These are phyloP conservation scores for Solanum hybrid DNA, from an alignment of 305 asterid genomes.

Conservation along the genomic window DNA sequence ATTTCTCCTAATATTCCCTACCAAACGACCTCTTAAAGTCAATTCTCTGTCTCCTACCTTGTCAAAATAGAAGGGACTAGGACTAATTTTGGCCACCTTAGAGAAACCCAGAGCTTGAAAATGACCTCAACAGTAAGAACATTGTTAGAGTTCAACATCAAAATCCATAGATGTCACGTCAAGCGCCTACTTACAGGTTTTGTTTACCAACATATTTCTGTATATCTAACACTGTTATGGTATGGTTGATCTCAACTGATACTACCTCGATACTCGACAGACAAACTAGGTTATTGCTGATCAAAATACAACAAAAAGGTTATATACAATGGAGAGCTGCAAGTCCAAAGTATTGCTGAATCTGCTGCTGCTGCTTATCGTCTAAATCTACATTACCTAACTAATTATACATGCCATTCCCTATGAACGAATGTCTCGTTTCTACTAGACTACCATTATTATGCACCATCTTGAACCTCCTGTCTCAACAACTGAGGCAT, in stretches of 20 bases:
- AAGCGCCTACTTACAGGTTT: not conserved
- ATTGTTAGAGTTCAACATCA: not conserved
- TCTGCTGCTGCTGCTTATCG: not conserved
- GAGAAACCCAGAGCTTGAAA: not conserved
- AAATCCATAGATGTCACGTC: not conserved
- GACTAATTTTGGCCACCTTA: not conserved
- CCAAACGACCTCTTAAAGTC: not conserved
- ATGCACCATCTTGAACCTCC: slow-evolving; percentile 8
- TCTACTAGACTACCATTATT: not conserved
- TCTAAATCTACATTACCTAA: not conserved
- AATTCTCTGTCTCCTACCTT: not conserved
- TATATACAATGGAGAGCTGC: not conserved
- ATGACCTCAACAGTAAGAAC: not conserved
- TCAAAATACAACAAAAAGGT: not conserved
- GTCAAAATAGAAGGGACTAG: not conserved
- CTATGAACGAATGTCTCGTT: not conserved
- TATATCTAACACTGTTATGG: not conserved
- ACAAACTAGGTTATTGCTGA: not conserved
- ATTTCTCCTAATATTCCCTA: no score
- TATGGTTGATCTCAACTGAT: not conserved
- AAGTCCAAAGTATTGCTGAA: not conserved
- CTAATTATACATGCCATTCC: not conserved
- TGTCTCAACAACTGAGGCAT: slow-evolving; percentile 12
- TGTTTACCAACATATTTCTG: not conserved
- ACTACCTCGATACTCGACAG: not conserved